These are phyloP conservation scores for Bipolaris cookei DNA, from an alignment of 2,329 filamentous ascomycete genomes.

Conservation along the genomic window DNA sequence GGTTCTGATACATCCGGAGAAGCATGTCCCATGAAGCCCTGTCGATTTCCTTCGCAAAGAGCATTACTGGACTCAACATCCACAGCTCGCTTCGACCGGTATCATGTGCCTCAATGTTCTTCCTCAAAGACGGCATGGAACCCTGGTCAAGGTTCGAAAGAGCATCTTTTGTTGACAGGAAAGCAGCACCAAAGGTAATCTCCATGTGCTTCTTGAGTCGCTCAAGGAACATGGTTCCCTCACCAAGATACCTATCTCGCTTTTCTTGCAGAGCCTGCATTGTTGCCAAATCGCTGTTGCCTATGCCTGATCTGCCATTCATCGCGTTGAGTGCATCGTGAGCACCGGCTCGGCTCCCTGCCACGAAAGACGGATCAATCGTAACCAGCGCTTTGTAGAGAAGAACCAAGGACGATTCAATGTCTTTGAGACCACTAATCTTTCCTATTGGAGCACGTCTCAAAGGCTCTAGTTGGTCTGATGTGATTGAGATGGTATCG, in stretches of 20 bases:
- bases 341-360: constrained; percentile 53
- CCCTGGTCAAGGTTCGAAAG: constrained; percentile 58
- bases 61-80: constrained; percentile 84
- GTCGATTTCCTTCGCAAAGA: constrained; percentile 88
- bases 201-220: constrained; percentile 83
- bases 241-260: constrained; percentile 83
- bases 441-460: constrained; percentile 75
- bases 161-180: constrained; percentile 71
- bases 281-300: constrained; percentile 75
- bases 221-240: constrained; percentile 77
- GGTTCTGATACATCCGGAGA: constrained; percentile 79
- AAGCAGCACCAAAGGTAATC: constrained; percentile 76
- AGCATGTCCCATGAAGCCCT: constrained; percentile 79
- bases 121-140: constrained; percentile 60
- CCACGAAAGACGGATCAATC: constrained; percentile 81
- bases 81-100: constrained; percentile 76
- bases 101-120: constrained; percentile 73
- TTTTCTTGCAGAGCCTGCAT: constrained; percentile 97
- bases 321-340: constrained; percentile 48
- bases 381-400: constrained; percentile 93
- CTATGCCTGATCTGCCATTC: constrained; percentile 62
- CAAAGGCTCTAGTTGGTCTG: constrained; percentile 75
- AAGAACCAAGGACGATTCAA: constrained; percentile 77
- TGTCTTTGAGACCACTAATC: constrained; percentile 72
- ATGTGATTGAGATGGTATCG: constrained; percentile 86